Evolutionary conservation across 306 rosid genomes (phyloP).

Genomic region (Prunus fruticosa): DNA sequence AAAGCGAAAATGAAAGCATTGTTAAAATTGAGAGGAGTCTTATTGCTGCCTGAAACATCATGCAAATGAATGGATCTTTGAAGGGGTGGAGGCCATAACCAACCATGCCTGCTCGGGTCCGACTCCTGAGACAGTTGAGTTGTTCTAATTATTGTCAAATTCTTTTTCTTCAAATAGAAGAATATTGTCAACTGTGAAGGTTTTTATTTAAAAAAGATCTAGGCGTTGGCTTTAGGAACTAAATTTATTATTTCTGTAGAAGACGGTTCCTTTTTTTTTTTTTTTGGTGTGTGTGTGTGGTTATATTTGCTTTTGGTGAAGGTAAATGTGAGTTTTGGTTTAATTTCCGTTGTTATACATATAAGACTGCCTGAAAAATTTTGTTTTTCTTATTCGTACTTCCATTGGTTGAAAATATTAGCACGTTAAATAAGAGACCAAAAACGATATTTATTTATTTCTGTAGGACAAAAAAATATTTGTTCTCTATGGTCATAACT

Average conservation of each 20-base stretch:
- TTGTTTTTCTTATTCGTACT: neutral
- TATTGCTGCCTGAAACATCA: neutral
- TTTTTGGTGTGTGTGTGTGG: too few relatives aligned
- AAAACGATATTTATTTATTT: neutral
- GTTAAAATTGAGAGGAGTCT: neutral
- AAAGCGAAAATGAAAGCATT: constrained; percentile 8
- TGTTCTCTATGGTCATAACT: constrained; percentile 15
- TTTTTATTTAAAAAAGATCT: neutral
- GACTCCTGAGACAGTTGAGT: neutral
- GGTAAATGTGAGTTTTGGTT: neutral
- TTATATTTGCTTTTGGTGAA: neutral
- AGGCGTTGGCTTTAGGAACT: neutral
- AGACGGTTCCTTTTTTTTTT: neutral
- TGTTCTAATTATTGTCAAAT: neutral
- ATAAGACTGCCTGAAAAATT: neutral
- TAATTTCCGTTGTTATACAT: neutral
- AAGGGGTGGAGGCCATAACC: neutral
- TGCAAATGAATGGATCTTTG: neutral
- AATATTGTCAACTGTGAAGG: neutral
- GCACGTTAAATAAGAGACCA: neutral
- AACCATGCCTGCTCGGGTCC: neutral
- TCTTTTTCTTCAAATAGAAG: neutral
- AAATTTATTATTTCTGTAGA: neutral
- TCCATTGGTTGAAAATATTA: neutral
- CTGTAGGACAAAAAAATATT: neutral